Percentiles rank a stretch among this genome's conserved stretches.
Evolutionary conservation across 306 rosid genomes (phyloP).

Genomic region (Rubus idaeus): DNA sequence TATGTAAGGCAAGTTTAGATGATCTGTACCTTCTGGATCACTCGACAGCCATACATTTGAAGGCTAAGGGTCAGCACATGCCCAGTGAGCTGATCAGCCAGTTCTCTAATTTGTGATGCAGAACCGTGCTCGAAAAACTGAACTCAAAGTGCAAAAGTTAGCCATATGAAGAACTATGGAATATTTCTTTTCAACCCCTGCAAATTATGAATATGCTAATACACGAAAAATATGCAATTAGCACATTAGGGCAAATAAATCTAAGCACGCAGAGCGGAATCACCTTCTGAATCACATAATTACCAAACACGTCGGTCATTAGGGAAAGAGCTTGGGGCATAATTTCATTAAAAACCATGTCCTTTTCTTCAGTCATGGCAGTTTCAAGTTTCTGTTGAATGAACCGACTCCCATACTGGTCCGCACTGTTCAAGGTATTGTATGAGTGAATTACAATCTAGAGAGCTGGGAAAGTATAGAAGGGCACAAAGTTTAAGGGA

Average conservation of each 20-base stretch:
- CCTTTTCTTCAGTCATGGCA: constrained; percentile 80
- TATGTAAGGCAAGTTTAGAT: background rate
- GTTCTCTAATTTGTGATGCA: constrained; percentile 77
- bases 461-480: background rate
- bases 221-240: constrained; percentile 4
- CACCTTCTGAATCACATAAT: constrained; percentile 97
- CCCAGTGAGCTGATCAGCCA: constrained; percentile 77
- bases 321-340: constrained; percentile 90
- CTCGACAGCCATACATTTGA: constrained; percentile 99
- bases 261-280: background rate
- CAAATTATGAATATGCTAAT: background rate
- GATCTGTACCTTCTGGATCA: constrained; percentile 80
- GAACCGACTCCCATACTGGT: constrained; percentile 94
- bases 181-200: background rate
- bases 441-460: constrained; percentile 1
- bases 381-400: constrained; percentile 95
- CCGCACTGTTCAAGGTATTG: constrained; percentile 53
- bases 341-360: constrained; percentile 91
- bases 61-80: constrained; percentile 92
- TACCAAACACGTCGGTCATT: constrained; percentile 97
- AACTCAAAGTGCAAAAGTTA: constrained; percentile 21
- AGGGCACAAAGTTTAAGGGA: background rate
- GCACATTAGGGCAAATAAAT: constrained; percentile 8
- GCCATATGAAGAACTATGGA: constrained; percentile 17
- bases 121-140: constrained; percentile 98